Evolutionary conservation across 164 flowering plant species (phyloP), one percentile per base, ranked within the genome.

Genomic region (Cinnamomum chago): DNA sequence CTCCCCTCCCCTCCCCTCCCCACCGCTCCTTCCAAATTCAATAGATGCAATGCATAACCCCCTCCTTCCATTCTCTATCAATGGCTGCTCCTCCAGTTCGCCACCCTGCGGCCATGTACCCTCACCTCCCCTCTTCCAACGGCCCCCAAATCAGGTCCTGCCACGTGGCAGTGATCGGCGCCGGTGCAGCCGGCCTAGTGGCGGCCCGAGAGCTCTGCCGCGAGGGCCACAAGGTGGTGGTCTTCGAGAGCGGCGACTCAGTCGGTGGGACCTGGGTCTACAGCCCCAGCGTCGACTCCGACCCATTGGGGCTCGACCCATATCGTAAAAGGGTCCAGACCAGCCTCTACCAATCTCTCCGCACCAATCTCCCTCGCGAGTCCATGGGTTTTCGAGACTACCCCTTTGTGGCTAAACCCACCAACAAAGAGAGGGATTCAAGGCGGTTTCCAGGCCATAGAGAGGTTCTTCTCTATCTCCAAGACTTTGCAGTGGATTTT

Each of bases 211-310:
- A 92, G 84, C 90, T 94, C 14, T 84, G 79, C 1, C 83, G 86
- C 12, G 94, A 89, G 64, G 97, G 97, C 52, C 98, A 89, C 87
- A 55, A 50, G 0, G 93, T 90, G 12, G 91, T 87, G n/a, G 88
- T 92, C 40, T 90, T 85, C 82, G 98, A 94, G 78, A 81, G 79
- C 6, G 80, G 65, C 27, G 65, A 64, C 76, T 76, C 74, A 52
- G 68, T 86, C 1, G 98, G 97, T 9, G 97, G 98, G 30, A 89
- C 91, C 0, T 94, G 98, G 98, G 82, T 85, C 3, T 92, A 87
- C 85, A 71, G 75, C 15, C 83, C 90, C 3, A 58, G 58, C 24
- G 77, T 80, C 10, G 98, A 94, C n/a, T 72, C 93, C 12, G 98
- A 94, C 78, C 90, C 83, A 0, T 30, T 92, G 0, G 88, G 98